phyloP scores from a whole-genome alignment of 768 basidiomycete genomes.

The Sarcomyxa edulis region DNA sequence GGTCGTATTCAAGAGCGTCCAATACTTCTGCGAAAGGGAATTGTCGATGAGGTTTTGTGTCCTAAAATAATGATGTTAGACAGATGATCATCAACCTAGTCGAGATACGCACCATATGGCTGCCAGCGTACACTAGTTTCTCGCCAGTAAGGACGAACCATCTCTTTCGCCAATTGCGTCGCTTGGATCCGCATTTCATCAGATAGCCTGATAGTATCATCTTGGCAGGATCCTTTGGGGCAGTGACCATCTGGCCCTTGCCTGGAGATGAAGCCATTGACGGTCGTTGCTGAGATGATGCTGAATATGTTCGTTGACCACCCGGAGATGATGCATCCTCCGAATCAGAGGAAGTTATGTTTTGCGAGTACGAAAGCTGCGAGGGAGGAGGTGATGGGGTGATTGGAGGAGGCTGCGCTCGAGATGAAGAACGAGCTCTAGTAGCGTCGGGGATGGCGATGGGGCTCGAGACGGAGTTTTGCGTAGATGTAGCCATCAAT shows the following conservation, averaged over 20 bases:
- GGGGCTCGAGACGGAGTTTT: constrained; percentile 47
- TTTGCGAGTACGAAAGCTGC: constrained; percentile 34
- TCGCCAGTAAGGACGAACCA: constrained; percentile 96
- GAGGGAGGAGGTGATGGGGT: constrained; percentile 44
- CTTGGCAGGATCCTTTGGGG: constrained; percentile 61
- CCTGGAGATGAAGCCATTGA: constrained; percentile 34
- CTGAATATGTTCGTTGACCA: constrained; percentile 34
- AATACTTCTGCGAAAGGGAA: constrained; percentile 83
- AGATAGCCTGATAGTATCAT: constrained; percentile 85
- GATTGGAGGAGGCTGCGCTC: constrained; percentile 25
- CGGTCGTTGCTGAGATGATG: constrained; percentile 39
- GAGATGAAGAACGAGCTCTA: constrained; percentile 18
- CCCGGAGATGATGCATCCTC: constrained; percentile 63
- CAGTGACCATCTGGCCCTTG: constrained; percentile 25
- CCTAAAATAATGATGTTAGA: constrained; percentile 42
- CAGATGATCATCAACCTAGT: not conserved
- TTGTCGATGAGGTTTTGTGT: constrained; percentile 81
- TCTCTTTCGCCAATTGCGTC: constrained; percentile 92
- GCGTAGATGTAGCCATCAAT: constrained; percentile 58
- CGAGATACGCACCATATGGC: constrained; percentile 82
- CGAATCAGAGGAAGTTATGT: constrained; percentile 73
- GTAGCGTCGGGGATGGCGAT: constrained; percentile 44
- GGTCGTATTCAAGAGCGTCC: constrained; percentile 87
- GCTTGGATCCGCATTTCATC: constrained; percentile 93
- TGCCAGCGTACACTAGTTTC: constrained; percentile 81